These are phyloP conservation scores for Thinopyrum elongatum DNA, from an alignment of 176 grass and related monocot species.

Conservation along the genomic window DNA sequence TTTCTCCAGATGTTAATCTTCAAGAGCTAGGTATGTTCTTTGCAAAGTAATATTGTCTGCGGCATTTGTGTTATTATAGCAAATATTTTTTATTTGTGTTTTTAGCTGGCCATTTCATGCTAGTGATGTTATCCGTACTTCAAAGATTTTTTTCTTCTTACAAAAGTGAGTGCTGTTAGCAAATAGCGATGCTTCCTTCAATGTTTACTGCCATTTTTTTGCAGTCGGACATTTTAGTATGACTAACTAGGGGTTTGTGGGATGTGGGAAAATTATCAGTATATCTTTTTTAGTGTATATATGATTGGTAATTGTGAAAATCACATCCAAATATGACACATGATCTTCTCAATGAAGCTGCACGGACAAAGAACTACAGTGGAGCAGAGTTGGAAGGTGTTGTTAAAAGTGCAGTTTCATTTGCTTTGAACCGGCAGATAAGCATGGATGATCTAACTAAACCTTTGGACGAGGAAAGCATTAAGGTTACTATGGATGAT, in stretches of 20 bases:
- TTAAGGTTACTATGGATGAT: slow-evolving; percentile 97
- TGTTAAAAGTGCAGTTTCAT: slow-evolving; percentile 96
- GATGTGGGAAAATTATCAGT: neutral
- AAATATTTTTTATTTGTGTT: slow-evolving; percentile 11
- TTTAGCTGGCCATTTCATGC: neutral
- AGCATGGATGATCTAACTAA: slow-evolving; percentile 96
- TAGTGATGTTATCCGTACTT: slow-evolving; percentile 8
- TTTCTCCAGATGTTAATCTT: slow-evolving; percentile 88
- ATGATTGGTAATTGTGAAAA: slow-evolving; percentile 17
- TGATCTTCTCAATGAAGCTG: slow-evolving; percentile 65
- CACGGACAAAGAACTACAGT: slow-evolving; percentile 94
- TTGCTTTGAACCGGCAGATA: slow-evolving; percentile 86
- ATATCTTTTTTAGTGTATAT: neutral
- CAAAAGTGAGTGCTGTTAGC: neutral
- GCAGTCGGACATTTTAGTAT: neutral
- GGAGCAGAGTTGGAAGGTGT: slow-evolving; percentile 98
- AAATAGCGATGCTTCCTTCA: neutral
- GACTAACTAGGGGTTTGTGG: slow-evolving; percentile 16
- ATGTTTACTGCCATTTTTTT: neutral
- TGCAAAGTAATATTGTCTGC: neutral
- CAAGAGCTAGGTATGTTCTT: slow-evolving; percentile 65
- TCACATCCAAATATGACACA: slow-evolving; percentile 6
- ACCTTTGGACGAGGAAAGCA: slow-evolving; percentile 85
- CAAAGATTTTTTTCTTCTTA: neutral
- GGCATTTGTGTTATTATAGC: neutral